Conservation (phyloP, 257 asterid genomes). For the Solanum piurae region DNA sequence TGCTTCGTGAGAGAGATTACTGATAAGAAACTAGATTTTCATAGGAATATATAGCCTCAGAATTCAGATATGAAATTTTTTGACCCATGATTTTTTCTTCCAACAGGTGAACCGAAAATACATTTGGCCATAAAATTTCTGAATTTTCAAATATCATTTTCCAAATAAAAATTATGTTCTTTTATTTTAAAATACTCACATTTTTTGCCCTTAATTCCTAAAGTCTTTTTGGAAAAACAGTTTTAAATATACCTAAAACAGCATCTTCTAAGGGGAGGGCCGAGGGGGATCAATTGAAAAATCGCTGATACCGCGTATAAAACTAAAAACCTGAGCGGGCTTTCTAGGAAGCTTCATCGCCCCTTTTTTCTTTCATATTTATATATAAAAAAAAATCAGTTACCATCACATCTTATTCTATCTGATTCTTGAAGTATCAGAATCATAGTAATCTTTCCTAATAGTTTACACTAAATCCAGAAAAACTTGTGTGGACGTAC, state of each 20-base stretch:
- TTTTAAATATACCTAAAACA: no score
- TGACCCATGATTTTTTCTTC: not conserved
- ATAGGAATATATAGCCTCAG: no score
- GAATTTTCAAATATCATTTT: no score
- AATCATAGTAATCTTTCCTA: not conserved
- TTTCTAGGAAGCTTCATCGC: not conserved
- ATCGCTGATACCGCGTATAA: not conserved
- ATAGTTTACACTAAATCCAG: not conserved
- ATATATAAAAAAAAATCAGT: not conserved
- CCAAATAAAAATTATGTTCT: no score
- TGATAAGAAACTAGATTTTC: no score
- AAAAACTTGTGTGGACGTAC: not conserved
- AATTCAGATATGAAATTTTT: no score
- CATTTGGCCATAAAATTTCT: no score
- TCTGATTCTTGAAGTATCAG: not conserved
- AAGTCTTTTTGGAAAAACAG: not conserved
- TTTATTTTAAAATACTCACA: no score
- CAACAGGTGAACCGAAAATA: not conserved
- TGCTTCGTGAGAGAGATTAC: no score
- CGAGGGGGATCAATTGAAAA: not conserved
- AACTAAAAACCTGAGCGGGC: no score
- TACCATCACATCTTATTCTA: not conserved
- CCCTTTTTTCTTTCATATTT: no score
- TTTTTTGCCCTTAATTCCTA: no score
- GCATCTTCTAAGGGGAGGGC: not conserved